phyloP scores from a whole-genome alignment of 352 stramenopile species.

The Phytophthora colocasiae region DNA sequence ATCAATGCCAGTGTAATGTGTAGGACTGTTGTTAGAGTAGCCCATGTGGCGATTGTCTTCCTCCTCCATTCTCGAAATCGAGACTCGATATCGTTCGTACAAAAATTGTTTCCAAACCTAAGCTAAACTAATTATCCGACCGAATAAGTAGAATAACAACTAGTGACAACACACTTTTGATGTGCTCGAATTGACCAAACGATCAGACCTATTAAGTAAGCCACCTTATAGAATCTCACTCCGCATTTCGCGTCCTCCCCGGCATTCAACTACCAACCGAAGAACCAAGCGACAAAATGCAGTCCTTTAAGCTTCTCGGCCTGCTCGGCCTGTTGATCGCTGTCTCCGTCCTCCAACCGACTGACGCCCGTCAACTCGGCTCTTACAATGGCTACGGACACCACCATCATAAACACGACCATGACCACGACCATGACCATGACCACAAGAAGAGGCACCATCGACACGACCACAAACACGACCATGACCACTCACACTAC shows the following conservation, averaged over 20 bases:
- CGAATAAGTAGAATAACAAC: too few relatives aligned
- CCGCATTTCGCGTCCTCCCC: slow-evolving; percentile 12
- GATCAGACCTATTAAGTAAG: too few relatives aligned
- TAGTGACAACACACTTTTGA: too few relatives aligned
- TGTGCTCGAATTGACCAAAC: too few relatives aligned
- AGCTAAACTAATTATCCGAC: too few relatives aligned
- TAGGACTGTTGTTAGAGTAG: too few relatives aligned
- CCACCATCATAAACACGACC: slow-evolving; percentile 12
- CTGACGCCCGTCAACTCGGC: slow-evolving; percentile 15
- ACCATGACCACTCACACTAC: slow-evolving; percentile 12
- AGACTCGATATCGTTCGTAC: too few relatives aligned
- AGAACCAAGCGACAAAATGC: slow-evolving; percentile 14
- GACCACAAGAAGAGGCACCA: slow-evolving; percentile 7
- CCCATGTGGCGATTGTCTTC: too few relatives aligned
- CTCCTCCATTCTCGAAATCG: too few relatives aligned
- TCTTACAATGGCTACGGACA: slow-evolving; percentile 25
- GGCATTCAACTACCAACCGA: slow-evolving; percentile 3
- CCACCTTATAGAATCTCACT: too few relatives aligned
- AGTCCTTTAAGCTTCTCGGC: slow-evolving; percentile 21
- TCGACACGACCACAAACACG: not conserved
- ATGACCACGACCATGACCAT: slow-evolving; percentile 3
- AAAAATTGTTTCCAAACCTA: too few relatives aligned
- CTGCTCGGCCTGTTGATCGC: slow-evolving; percentile 20
- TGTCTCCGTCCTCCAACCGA: slow-evolving; percentile 6
- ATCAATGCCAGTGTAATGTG: too few relatives aligned